A percentile compares a stretch with the other conserved stretches of the same genome.
These are phyloP conservation scores for Prunus persica DNA, from an alignment of 306 rosid species.

Conservation along the genomic window Prunus_persica_NCBIv2 NC_034010.1:5177501-5178000, in stretches of 20 bases:
- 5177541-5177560: background rate
- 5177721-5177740: background rate
- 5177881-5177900: conserved; percentile 75
- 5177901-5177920: conserved; percentile 90
- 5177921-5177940: conserved; percentile 96
- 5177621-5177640: background rate
- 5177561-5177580: background rate
- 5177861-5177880: background rate
- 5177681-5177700: background rate
- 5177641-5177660: background rate
- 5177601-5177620: background rate
- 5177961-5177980: conserved; percentile 83
- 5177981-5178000: conserved; percentile 99
- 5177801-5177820: background rate
- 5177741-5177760: background rate
- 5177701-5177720: background rate
- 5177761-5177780: background rate
- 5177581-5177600: background rate
- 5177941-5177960: conserved; percentile 96
- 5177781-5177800: background rate
- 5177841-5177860: background rate
- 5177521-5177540: background rate
- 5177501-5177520: background rate
- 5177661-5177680: background rate
- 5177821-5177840: background rate